Evolutionary conservation across 2,329 filamentous ascomycete genomes (phyloP), one percentile per base, ranked within the genome.

Genomic region (Fusarium sp.): DNA sequence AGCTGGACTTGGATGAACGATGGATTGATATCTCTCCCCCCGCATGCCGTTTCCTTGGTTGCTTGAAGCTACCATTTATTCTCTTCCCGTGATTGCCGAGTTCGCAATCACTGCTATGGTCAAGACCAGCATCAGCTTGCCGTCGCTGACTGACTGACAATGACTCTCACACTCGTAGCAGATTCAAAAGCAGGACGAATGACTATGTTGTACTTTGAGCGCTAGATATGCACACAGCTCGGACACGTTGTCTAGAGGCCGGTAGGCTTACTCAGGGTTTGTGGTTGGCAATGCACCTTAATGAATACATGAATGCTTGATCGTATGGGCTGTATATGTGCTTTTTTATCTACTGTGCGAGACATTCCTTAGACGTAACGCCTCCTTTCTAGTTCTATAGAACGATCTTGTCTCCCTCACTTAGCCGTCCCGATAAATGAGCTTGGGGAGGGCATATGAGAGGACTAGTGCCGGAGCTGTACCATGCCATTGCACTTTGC

Each of bases 221-320:
- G 71, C 66, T 77, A 77, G 75, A 77, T 69, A 76, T 66, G 58
- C 69, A 71, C 54, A 70, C 67, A 76, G 69, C 57, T 77, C 72
- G 72, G 68, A 69, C 60, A 76, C 60, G 38, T 70, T 71, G 75
- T 71, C 75, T 76, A 75, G 68, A 73, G 70, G 62, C 65, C 61
- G 65, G 72, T 64, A 74, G 56, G 72, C 63, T 70, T 67, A 62
- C 66, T 66, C 69, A 70, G 62, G 68, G 66, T 76, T 72, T 68
- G 68, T 70, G 76, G 74, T 76, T 68, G 72, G 63, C 64, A 65
- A 76, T 76, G 70, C 76, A 75, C 69, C 65, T 75, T 78, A 79
- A 78, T 78, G 77, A 78, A 78, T 77, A 77, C 65, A 78, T 75
- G 77, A 78, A 73, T 67, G 66, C 57, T 76, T 71, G 59, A 64